Conservation (phyloP, 768 basidiomycete genomes). For the Xanthoconium stramineum region DNA sequence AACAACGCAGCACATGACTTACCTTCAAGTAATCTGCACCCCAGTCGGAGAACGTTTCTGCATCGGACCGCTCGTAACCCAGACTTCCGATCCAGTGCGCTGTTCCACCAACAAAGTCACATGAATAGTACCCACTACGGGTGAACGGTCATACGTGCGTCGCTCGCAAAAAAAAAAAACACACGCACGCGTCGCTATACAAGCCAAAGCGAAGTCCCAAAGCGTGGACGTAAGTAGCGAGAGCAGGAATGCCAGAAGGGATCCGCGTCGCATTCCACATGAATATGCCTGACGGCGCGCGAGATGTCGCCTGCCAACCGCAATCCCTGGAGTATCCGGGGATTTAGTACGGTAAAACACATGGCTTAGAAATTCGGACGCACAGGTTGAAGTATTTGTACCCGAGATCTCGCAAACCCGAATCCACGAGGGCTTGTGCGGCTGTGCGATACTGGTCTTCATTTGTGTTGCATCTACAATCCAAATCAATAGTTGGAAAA, state of each 20-base stretch:
- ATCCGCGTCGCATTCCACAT: constrained; percentile 9
- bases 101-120: background rate
- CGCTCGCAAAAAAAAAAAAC: background rate
- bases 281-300: constrained; percentile 1
- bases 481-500: background rate
- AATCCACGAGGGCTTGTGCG: constrained; percentile 1
- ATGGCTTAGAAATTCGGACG: too few relatives aligned
- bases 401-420: constrained; percentile 2
- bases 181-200: constrained; percentile 13
- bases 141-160: background rate
- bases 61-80: constrained; percentile 8
- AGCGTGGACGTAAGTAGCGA: constrained; percentile 8
- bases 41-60: constrained; percentile 4
- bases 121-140: constrained; percentile 9
- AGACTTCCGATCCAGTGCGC: constrained; percentile 8
- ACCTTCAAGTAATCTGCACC: constrained; percentile 15
- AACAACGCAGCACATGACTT: background rate
- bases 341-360: too few relatives aligned
- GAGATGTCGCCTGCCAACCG: constrained; percentile 10
- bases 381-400: constrained; percentile 12
- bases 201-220: constrained; percentile 9
- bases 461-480: constrained; percentile 3
- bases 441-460: constrained; percentile 8
- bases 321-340: constrained; percentile 11
- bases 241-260: constrained; percentile 12